Conservation (phyloP, 2,329 filamentous ascomycete species). For the Huntiella savannae region DNA sequence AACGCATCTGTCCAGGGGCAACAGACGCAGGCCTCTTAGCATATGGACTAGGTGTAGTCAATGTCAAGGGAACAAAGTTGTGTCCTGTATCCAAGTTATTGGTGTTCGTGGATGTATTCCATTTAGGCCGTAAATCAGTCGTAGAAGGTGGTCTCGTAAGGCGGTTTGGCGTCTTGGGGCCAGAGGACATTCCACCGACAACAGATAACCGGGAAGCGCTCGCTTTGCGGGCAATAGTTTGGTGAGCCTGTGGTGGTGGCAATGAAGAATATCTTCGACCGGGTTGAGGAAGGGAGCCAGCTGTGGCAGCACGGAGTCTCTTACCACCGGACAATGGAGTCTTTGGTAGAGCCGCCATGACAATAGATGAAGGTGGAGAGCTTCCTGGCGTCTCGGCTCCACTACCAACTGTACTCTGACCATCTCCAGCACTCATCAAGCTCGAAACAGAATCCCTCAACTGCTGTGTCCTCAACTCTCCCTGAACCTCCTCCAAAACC, state of each 20-base stretch:
- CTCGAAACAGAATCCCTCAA: conserved; percentile 85
- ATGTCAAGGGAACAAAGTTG: conserved; percentile 43
- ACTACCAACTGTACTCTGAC: conserved; percentile 45
- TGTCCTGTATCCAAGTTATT: conserved; percentile 46
- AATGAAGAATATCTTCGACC: conserved; percentile 29
- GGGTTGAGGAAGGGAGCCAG: conserved; percentile 22
- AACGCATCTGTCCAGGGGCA: conserved; percentile 20
- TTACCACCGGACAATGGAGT: conserved; percentile 25
- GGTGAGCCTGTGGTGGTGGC: conserved; percentile 22
- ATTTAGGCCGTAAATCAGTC: conserved; percentile 43
- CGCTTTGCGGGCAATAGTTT: conserved; percentile 23
- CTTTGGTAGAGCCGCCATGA: conserved; percentile 33
- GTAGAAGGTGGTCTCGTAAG: conserved; percentile 27
- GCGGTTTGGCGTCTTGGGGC: conserved; percentile 25
- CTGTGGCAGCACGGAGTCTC: conserved; percentile 29
- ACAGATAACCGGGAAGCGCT: conserved; percentile 27
- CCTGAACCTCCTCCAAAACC: conserved; percentile 52
- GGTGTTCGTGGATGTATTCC: conserved; percentile 51
- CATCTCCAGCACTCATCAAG: conserved; percentile 52
- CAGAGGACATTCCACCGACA: conserved; percentile 26
- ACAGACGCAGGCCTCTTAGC: conserved; percentile 25
- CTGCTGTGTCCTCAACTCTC: conserved; percentile 46
- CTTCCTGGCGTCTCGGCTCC: conserved; percentile 52
- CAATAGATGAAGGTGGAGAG: conserved; percentile 41
- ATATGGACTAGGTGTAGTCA: conserved; percentile 41